Conservation (phyloP, 768 basidiomycete genomes). For the Suillus variegatus region DNA sequence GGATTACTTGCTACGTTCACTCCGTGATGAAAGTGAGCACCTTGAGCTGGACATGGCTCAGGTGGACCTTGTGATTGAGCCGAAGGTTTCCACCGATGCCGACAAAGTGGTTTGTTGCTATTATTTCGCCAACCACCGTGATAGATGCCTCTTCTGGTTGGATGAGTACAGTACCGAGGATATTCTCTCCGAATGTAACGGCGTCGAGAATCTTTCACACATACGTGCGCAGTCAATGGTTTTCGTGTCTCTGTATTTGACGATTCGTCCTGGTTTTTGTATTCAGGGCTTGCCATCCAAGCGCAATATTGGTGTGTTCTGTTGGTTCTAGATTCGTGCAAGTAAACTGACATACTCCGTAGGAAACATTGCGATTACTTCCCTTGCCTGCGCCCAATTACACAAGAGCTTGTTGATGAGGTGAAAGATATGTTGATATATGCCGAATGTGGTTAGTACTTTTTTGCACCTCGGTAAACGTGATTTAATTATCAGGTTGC, state of each 20-base stretch:
- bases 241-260: neutral
- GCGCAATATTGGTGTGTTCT: constrained; percentile 37
- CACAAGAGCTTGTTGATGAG: neutral
- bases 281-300: constrained; percentile 37
- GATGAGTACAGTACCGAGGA: constrained; percentile 39
- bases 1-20: constrained; percentile 16
- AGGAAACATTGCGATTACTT: constrained; percentile 39
- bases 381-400: constrained; percentile 13
- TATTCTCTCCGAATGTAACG: constrained; percentile 30
- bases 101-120: constrained; percentile 35
- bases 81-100: constrained; percentile 23
- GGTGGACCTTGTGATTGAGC: constrained; percentile 50
- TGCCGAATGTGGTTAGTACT: constrained; percentile 5
- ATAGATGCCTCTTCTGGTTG: constrained; percentile 54
- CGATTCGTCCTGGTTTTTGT: neutral
- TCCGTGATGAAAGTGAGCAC: constrained; percentile 13
- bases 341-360: neutral
- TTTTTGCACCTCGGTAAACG: neutral
- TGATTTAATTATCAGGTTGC: neutral
- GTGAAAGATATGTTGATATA: neutral
- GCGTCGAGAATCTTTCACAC: constrained; percentile 21
- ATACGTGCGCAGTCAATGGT: constrained; percentile 19
- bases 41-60: constrained; percentile 28
- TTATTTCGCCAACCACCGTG: constrained; percentile 52
- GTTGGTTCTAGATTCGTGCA: neutral